Percentiles rank a stretch among this genome's conserved stretches.
phyloP scores from a whole-genome alignment of 1,284 basidiomycete species.

The Ustilago shanxiensis region DNA sequence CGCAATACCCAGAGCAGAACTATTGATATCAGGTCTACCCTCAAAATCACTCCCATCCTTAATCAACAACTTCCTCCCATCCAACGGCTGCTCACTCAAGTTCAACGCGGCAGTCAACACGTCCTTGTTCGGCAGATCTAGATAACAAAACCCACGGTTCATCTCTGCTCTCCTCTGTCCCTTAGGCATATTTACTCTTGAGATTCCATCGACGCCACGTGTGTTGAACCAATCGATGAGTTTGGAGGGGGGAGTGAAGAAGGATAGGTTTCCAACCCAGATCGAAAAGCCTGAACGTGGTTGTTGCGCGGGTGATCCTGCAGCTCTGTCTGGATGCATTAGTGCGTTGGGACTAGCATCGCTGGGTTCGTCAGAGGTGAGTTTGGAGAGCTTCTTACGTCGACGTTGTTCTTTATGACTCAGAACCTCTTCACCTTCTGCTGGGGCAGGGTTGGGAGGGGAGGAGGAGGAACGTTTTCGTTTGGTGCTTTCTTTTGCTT shows the following conservation, averaged over 20 bases:
- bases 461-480: slow-evolving; percentile 77
- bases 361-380: slow-evolving; percentile 9
- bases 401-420: slow-evolving; percentile 67
- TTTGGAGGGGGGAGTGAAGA: slow-evolving; percentile 56
- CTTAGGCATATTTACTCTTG: slow-evolving; percentile 74
- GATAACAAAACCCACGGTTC: slow-evolving; percentile 87
- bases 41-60: slow-evolving; percentile 80
- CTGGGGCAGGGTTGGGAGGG: slow-evolving; percentile 73
- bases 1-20: slow-evolving; percentile 38
- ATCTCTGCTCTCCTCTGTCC: slow-evolving; percentile 71
- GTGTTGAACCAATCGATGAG: slow-evolving; percentile 62
- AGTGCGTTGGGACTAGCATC: slow-evolving; percentile 39
- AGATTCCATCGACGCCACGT: slow-evolving; percentile 70
- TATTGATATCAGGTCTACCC: slow-evolving; percentile 69
- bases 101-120: slow-evolving; percentile 81
- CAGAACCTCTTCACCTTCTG: slow-evolving; percentile 48
- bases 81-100: slow-evolving; percentile 83
- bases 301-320: slow-evolving; percentile 9
- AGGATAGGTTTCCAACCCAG: slow-evolving; percentile 68
- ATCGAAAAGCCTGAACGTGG: slow-evolving; percentile 76
- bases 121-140: slow-evolving; percentile 87
- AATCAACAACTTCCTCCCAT: slow-evolving; percentile 89
- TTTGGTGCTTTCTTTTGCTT: slow-evolving; percentile 32
- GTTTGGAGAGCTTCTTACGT: slow-evolving; percentile 46
- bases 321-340: slow-evolving; percentile 22